Conservation (phyloP, 2,329 filamentous ascomycete species). For the Phaeosphaeria sp. region DNA sequence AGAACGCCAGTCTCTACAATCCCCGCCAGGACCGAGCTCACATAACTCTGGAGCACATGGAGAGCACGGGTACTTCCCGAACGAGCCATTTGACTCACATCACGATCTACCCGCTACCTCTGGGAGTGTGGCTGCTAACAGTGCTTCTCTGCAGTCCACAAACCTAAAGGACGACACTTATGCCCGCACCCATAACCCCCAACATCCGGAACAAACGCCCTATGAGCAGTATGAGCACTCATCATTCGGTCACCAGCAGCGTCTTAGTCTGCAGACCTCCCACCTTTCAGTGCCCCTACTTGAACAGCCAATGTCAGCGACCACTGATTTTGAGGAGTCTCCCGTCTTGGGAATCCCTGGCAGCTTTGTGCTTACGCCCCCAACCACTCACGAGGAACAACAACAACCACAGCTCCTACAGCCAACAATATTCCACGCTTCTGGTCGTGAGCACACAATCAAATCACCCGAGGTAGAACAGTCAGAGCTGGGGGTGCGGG, state of each 20-base stretch:
- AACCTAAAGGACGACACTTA: background rate
- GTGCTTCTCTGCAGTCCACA: background rate
- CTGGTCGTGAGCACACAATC: constrained; percentile 12
- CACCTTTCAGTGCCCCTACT: constrained; percentile 35
- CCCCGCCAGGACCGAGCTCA: constrained; percentile 28
- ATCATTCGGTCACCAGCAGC: constrained; percentile 18
- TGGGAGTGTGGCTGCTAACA: background rate
- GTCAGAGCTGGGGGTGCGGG: constrained; percentile 59
- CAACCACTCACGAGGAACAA: constrained; percentile 20
- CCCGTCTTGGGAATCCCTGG: constrained; percentile 72
- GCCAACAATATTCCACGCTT: constrained; percentile 34
- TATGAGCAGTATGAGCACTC: constrained; percentile 13
- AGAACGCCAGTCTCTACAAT: constrained; percentile 38
- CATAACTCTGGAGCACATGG: constrained; percentile 27
- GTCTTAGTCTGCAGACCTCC: constrained; percentile 36
- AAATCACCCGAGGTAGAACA: constrained; percentile 32
- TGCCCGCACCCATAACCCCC: background rate
- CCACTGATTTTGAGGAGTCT: constrained; percentile 63
- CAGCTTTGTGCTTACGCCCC: constrained; percentile 57
- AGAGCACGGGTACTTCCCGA: constrained; percentile 34
- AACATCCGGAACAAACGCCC: constrained; percentile 9
- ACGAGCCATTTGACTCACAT: constrained; percentile 14
- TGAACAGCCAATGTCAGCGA: constrained; percentile 40
- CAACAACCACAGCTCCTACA: constrained; percentile 35
- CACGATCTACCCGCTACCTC: constrained; percentile 6